phyloP scores from a whole-genome alignment of 78 protist species.

The Dictyostelium intermedium region DNA sequence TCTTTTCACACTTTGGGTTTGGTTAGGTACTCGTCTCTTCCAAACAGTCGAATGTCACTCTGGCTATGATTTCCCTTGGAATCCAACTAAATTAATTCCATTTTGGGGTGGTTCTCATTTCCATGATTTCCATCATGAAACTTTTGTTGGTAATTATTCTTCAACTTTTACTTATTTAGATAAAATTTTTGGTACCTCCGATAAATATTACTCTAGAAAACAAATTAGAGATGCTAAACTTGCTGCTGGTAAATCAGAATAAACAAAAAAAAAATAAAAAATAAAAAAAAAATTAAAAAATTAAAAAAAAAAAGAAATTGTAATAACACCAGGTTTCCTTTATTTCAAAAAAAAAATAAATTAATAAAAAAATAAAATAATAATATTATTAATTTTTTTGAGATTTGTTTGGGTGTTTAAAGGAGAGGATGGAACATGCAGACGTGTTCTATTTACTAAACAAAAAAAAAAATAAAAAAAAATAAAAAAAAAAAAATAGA shows the following conservation, averaged over 20 bases:
- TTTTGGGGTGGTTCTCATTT: slow-evolving; percentile 84
- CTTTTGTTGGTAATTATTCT: slow-evolving; percentile 75
- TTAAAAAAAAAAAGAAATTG: neutral
- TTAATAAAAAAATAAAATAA: no score
- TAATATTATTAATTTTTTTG: no score
- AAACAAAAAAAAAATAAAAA: neutral
- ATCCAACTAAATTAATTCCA: slow-evolving; percentile 59
- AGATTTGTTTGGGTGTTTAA: neutral
- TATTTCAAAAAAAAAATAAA: neutral
- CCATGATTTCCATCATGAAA: slow-evolving; percentile 86
- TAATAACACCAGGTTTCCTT: neutral
- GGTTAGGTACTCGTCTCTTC: slow-evolving; percentile 63
- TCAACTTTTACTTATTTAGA: slow-evolving; percentile 71
- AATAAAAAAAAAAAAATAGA: no score
- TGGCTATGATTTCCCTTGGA: slow-evolving; percentile 82
- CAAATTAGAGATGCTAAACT: neutral
- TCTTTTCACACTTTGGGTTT: slow-evolving; percentile 62
- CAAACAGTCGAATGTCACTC: slow-evolving; percentile 80
- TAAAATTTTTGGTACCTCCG: slow-evolving; percentile 55
- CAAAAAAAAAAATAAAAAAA: no score
- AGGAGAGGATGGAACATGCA: neutral
- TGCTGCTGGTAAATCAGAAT: neutral
- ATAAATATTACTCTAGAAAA: slow-evolving; percentile 27
- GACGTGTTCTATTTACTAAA: neutral
- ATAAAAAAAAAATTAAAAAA: neutral